Evolutionary conservation across 2,329 filamentous ascomycete species (phyloP).

Genomic region (Tolypocladium ophioglossoides): DNA sequence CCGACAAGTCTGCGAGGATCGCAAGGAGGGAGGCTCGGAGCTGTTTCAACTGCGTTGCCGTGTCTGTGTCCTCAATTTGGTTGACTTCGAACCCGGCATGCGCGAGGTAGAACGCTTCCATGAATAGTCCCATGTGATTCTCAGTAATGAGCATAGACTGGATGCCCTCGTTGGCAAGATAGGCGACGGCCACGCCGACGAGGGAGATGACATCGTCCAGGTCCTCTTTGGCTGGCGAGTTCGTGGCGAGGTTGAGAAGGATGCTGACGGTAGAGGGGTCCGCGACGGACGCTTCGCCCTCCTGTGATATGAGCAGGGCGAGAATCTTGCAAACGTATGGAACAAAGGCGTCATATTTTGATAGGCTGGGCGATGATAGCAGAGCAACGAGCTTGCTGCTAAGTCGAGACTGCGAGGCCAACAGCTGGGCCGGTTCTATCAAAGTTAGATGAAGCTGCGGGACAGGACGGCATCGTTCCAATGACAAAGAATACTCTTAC

Average conservation of each 20-base stretch:
- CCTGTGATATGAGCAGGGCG: constrained; percentile 40
- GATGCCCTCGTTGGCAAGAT: constrained; percentile 42
- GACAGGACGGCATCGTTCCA: neutral
- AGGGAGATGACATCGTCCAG: constrained; percentile 44
- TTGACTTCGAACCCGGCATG: constrained; percentile 29
- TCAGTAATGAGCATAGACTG: constrained; percentile 36
- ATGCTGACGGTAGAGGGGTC: constrained; percentile 34
- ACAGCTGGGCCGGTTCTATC: constrained; percentile 45
- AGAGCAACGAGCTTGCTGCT: constrained; percentile 38
- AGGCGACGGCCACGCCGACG: constrained; percentile 40
- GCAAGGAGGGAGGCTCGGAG: constrained; percentile 40
- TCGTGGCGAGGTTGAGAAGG: constrained; percentile 39
- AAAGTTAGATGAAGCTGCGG: constrained; percentile 1
- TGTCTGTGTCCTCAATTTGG: constrained; percentile 34
- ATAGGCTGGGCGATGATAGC: constrained; percentile 33
- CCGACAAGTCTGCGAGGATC: constrained; percentile 41
- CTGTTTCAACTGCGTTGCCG: constrained; percentile 31
- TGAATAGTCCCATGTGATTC: constrained; percentile 29
- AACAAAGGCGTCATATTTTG: constrained; percentile 31
- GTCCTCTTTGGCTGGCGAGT: constrained; percentile 29
- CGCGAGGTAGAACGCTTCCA: constrained; percentile 36
- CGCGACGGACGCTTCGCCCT: constrained; percentile 34
- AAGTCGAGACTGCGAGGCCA: constrained; percentile 41
- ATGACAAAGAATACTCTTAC: constrained; percentile 24
- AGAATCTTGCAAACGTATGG: constrained; percentile 47